A percentile compares a stretch with the other conserved stretches of the same genome.
These are phyloP conservation scores for Paramarasmius palmivorus DNA, from an alignment of 1,284 basidiomycete genomes.

Conservation along the genomic window DNA sequence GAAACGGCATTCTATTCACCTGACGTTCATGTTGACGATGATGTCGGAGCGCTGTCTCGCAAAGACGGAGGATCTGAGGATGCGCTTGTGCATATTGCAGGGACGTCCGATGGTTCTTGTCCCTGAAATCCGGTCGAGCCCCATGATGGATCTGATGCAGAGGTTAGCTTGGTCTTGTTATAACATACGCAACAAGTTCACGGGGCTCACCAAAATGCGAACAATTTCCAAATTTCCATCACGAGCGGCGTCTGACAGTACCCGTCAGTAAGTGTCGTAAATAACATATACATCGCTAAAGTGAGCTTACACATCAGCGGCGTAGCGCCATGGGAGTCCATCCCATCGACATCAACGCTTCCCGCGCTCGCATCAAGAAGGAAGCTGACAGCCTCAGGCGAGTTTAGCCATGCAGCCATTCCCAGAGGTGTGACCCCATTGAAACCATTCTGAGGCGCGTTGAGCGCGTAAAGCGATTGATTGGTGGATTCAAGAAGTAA, in stretches of 20 bases:
- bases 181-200: not conserved
- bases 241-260: conserved; percentile 61
- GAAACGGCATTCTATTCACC: conserved; percentile 35
- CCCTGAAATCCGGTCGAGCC: conserved; percentile 69
- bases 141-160: conserved; percentile 56
- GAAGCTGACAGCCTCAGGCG: conserved; percentile 53
- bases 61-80: conserved; percentile 63
- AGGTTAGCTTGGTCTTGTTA: conserved; percentile 10
- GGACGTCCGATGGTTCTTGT: conserved; percentile 66
- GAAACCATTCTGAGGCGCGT: conserved; percentile 63
- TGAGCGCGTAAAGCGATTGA: conserved; percentile 65
- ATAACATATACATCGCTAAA: not conserved
- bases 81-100: conserved; percentile 66
- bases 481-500: conserved; percentile 52
- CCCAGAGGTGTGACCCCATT: conserved; percentile 73
- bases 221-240: conserved; percentile 67
- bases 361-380: conserved; percentile 61
- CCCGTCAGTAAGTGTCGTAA: not conserved
- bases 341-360: conserved; percentile 66
- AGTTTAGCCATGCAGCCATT: conserved; percentile 73
- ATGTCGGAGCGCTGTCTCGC: conserved; percentile 62
- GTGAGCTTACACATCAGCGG: conserved; percentile 72
- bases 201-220: conserved; percentile 49
- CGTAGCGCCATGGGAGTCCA: conserved; percentile 70
- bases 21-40: conserved; percentile 57